A percentile compares a stretch with the other conserved stretches of the same genome.
These are phyloP conservation scores for Adansonia gregorii DNA, from an alignment of 441 rosid genomes.

Conservation along the genomic window DNA sequence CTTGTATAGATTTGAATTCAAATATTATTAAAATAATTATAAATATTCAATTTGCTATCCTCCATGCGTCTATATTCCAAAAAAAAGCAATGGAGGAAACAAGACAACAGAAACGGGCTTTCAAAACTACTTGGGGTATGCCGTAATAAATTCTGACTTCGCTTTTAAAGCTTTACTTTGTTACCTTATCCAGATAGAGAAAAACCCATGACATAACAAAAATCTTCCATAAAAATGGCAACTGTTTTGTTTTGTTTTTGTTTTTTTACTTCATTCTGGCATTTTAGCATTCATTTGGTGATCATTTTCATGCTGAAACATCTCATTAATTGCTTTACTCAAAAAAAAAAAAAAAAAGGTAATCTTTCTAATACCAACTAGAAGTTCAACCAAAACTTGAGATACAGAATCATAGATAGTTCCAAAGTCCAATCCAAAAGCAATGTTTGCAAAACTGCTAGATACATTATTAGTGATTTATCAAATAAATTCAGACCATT, in stretches of 20 bases:
- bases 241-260: background rate
- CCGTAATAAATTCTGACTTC: background rate
- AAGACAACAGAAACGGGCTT: background rate
- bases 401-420: background rate
- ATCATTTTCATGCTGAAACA: background rate
- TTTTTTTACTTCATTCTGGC: background rate
- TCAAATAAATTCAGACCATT: conserved; percentile 35
- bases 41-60: no score
- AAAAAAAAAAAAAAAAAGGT: background rate
- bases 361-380: background rate
- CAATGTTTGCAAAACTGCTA: conserved; percentile 24
- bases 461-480: conserved; percentile 33
- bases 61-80: background rate
- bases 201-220: background rate
- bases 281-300: conserved; percentile 3
- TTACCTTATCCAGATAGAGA: background rate
- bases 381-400: background rate
- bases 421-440: background rate
- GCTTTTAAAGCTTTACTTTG: background rate
- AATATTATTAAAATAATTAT: no score
- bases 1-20: no score
- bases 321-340: background rate
- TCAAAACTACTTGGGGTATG: background rate
- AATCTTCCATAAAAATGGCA: background rate
- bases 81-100: background rate